Evolutionary conservation across 768 basidiomycete genomes (phyloP).

Genomic region (Tulasnella sp.): DNA sequence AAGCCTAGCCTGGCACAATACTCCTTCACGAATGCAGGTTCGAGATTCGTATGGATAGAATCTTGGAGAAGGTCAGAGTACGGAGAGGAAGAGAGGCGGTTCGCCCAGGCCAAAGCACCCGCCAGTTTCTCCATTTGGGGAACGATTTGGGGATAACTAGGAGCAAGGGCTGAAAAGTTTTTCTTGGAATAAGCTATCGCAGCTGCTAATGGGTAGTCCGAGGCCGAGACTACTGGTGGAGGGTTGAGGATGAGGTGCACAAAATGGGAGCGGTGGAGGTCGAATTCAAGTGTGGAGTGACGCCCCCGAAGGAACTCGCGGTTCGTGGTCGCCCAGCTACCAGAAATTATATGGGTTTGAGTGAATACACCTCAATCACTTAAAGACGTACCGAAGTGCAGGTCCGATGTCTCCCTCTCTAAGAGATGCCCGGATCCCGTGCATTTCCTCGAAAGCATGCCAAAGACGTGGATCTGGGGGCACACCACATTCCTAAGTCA

Average conservation of each 20-base stretch:
- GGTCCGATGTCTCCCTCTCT: constrained; percentile 62
- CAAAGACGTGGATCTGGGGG: constrained; percentile 52
- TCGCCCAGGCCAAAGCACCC: constrained; percentile 59
- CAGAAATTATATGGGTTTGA: constrained; percentile 19
- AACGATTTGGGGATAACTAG: constrained; percentile 60
- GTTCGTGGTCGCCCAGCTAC: constrained; percentile 75
- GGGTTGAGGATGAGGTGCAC: constrained; percentile 64
- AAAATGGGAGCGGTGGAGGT: constrained; percentile 87
- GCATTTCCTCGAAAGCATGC: constrained; percentile 62
- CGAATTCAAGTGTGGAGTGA: constrained; percentile 80
- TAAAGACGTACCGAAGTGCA: constrained; percentile 64
- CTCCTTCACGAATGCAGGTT: constrained; percentile 80
- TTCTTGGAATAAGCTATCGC: constrained; percentile 57
- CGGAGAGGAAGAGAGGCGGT: constrained; percentile 62
- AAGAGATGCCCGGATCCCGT: constrained; percentile 66
- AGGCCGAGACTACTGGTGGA: constrained; percentile 55
- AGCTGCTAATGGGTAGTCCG: constrained; percentile 42
- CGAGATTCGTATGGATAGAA: constrained; percentile 70
- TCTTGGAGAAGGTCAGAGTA: constrained; percentile 73
- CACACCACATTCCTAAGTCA: constrained; percentile 60
- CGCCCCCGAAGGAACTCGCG: constrained; percentile 61
- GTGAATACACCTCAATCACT: background rate
- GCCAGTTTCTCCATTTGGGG: constrained; percentile 56
- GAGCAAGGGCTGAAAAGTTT: constrained; percentile 60
- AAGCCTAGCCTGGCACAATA: constrained; percentile 84